Percentiles rank a stretch among this genome's conserved stretches.
Conservation (phyloP, 768 basidiomycete genomes). For the Scleroderma bovista region DNA sequence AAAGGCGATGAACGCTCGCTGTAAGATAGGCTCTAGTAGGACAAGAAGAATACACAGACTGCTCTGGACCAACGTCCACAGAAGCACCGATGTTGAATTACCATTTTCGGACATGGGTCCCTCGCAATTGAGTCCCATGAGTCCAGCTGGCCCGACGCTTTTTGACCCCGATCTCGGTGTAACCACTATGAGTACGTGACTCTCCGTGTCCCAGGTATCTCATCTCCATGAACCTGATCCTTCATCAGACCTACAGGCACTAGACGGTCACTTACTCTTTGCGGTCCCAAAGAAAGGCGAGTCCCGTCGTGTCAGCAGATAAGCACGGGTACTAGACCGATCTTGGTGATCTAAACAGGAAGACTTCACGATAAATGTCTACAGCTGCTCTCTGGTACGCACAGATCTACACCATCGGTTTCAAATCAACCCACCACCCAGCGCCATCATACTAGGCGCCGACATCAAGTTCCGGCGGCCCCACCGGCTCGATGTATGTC, state of each 20-base stretch:
- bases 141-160: neutral
- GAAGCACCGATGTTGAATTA: no score
- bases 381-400: conserved; percentile 72
- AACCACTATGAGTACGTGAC: conserved; percentile 21
- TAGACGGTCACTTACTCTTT: conserved; percentile 84
- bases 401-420: neutral
- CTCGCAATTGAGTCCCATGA: neutral
- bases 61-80: no score
- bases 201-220: neutral
- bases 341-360: conserved; percentile 39
- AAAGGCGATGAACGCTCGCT: no score
- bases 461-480: conserved; percentile 92
- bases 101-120: neutral
- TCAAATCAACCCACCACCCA: neutral
- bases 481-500: conserved; percentile 83
- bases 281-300: conserved; percentile 97
- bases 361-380: conserved; percentile 89
- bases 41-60: no score
- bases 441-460: conserved; percentile 53
- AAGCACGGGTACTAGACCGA: conserved; percentile 1
- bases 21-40: no score
- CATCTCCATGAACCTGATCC: neutral
- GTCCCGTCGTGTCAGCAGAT: neutral
- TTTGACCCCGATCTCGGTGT: neutral
- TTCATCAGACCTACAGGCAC: conserved; percentile 56